Base-by-base conservation (phyloP, 805 yeast genomes). In the Candida chauliodis region DNA sequence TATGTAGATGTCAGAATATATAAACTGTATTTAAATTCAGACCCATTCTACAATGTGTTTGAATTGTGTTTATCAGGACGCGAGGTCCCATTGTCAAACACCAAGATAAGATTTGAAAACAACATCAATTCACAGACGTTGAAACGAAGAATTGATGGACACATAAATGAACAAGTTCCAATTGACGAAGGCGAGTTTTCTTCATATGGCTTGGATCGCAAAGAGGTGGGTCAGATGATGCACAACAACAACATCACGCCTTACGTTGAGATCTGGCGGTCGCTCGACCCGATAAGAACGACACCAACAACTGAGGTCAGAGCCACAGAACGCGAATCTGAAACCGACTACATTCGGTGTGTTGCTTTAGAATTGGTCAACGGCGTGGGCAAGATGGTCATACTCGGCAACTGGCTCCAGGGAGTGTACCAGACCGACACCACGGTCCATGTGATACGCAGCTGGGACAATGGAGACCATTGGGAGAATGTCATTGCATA, bases 51-150 rank as follows among this genome's bases (percentile, higher is more conserved):
- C 8, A 42, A 61, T 13, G 51, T 61, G 16, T 76, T 76, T 45
- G 79, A 79, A 48, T 76, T 83, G 81, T 76, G 71, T 1, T 73
- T 77, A 55, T 71, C 73, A 4, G 85, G 86, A 2, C 53, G 52
- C 1, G 76, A 75, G 36, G 58, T 58, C 11, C 55, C 58, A 3
- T 48, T 69, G 24, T 66, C 65, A 8, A 57, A 67, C 2, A 55
- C 52, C 30, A 55, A 51, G 34, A 53, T 71, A 9, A 55, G 58
- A 45, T 75, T 74, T 49, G 51, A 60, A 21, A 73, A 71, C 46
- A 60, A 60, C 30, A 59, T 72, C 38, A 75, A 73, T 37, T 68
- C 75, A 13, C 36, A 45, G 26, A 46, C 57, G 18, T 66, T 68
- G 5, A 44, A 45, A 17, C n/a, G 18, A 17, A 18, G 16, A 6